phyloP scores from a whole-genome alignment of 2,329 filamentous ascomycete genomes.

The Trichoderma citrinoviride region DNA sequence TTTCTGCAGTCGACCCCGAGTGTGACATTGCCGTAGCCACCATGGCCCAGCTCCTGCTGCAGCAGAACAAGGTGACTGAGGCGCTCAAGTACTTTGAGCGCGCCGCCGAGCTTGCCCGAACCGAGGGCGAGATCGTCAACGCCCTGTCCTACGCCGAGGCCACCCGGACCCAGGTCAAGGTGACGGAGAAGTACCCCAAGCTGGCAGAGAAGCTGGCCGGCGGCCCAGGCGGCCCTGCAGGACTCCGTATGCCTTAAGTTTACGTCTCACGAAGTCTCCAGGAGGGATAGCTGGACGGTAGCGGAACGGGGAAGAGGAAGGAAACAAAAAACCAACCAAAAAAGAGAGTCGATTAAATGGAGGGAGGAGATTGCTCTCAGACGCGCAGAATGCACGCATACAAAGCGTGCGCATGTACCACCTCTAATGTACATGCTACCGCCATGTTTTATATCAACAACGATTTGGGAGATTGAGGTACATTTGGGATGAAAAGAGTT shows the following conservation, averaged over 20 bases:
- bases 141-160: constrained; percentile 96
- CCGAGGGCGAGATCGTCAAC: constrained; percentile 93
- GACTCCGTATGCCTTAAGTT: constrained; percentile 38
- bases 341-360: neutral
- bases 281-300: neutral
- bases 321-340: neutral
- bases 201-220: constrained; percentile 65
- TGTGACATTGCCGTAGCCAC: constrained; percentile 98
- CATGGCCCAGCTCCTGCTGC: constrained; percentile 94
- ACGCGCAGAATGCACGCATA: constrained; percentile 4
- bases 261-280: neutral
- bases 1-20: constrained; percentile 79
- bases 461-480: neutral
- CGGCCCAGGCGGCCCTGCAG: constrained; percentile 35
- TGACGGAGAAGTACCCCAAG: constrained; percentile 82
- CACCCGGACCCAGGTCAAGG: constrained; percentile 90
- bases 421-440: neutral
- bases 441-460: neutral
- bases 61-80: constrained; percentile 95
- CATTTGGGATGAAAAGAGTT: constrained; percentile 8
- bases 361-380: neutral
- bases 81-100: constrained; percentile 96
- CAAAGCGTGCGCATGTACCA: constrained; percentile 8
- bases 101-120: constrained; percentile 89
- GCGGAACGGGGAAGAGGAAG: neutral